These are phyloP conservation scores for Cyberlindnera japonica DNA, from an alignment of 805 yeast genomes.

Conservation along the genomic window DNA sequence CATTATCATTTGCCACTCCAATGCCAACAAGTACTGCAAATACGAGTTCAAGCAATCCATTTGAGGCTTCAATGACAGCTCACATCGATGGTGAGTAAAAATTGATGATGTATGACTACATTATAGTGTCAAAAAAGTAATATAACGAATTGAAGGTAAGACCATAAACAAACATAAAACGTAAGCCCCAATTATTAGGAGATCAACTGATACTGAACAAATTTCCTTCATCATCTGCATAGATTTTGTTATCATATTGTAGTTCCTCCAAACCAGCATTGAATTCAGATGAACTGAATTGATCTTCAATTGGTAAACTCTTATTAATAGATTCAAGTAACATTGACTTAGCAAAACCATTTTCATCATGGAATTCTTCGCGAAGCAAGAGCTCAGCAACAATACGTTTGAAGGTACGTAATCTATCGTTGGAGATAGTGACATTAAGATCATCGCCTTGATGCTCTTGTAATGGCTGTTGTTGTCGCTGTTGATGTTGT, in stretches of 20 bases:
- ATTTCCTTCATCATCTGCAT: conserved; percentile 30
- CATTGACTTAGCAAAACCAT: conserved; percentile 27
- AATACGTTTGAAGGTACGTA: conserved; percentile 8
- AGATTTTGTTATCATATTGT: conserved; percentile 30
- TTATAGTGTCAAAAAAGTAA: too few species aligned
- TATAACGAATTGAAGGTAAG: background rate
- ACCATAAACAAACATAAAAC: background rate
- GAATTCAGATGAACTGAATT: conserved; percentile 34
- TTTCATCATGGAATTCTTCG: conserved; percentile 28
- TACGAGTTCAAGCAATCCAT: conserved; percentile 20
- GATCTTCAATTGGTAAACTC: conserved; percentile 34
- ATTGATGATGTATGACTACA: background rate
- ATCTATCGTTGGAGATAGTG: conserved; percentile 17
- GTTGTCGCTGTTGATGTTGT: background rate
- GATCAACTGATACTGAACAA: conserved; percentile 9
- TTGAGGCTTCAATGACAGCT: conserved; percentile 24
- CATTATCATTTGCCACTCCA: conserved; percentile 14
- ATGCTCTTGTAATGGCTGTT: conserved; percentile 7
- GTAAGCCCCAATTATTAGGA: background rate
- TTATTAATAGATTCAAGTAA: conserved; percentile 35
- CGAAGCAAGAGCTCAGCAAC: conserved; percentile 13
- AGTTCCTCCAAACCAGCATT: conserved; percentile 34
- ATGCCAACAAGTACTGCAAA: conserved; percentile 8
- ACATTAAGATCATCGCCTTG: conserved; percentile 1
- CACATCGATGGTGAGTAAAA: conserved; percentile 5